Evolutionary conservation across 2,329 filamentous ascomycete species (phyloP).

Genomic region (Calonectria pauciramosa): DNA sequence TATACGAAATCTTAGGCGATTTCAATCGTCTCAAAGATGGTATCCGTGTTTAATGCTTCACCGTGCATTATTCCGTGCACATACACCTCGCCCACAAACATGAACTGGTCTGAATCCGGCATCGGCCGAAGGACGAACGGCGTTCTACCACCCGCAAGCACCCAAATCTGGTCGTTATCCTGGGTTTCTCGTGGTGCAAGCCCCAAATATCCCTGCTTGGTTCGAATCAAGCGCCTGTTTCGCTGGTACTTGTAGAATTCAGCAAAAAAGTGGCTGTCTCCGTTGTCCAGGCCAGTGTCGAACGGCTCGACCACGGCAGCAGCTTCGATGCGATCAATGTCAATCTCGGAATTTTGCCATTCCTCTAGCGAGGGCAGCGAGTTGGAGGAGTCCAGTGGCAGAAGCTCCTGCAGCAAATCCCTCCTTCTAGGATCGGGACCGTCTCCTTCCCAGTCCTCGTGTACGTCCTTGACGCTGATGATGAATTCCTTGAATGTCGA

Average conservation of each 20-base stretch:
- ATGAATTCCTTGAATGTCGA: neutral
- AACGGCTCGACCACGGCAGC: neutral
- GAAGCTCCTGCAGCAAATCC: neutral
- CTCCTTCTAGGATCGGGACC: neutral
- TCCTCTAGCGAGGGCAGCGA: neutral
- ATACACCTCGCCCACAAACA: neutral
- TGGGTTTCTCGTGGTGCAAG: neutral
- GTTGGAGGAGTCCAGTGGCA: neutral
- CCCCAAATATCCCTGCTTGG: neutral
- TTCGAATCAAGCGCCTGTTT: neutral
- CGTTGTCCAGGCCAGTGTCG: neutral
- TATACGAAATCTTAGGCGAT: neutral
- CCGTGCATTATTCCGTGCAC: neutral
- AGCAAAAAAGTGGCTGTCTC: neutral
- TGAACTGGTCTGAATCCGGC: neutral
- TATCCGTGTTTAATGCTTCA: neutral
- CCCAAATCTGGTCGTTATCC: neutral
- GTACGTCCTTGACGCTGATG: neutral
- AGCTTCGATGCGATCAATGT: neutral
- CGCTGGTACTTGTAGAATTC: neutral
- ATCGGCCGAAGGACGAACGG: neutral
- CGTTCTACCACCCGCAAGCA: neutral
- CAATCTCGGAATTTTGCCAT: neutral
- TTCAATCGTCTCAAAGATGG: neutral
- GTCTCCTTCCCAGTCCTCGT: neutral